phyloP scores from a whole-genome alignment of 2,329 filamentous ascomycete genomes.

The Cladobotryum mycophilum region DNA sequence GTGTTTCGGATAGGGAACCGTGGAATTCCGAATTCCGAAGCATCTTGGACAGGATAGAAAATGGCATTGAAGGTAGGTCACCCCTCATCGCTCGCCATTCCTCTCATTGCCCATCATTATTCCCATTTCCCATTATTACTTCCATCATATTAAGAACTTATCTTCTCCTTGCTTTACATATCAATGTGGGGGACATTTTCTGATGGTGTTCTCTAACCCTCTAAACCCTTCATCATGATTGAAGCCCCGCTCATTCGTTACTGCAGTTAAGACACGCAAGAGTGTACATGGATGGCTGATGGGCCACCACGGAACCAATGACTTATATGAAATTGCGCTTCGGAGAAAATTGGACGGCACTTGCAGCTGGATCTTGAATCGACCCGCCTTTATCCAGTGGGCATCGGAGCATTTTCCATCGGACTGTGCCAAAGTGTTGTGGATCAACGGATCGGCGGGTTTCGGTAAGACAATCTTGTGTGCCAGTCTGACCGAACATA shows the following conservation, averaged over 20 bases:
- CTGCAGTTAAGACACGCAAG: neutral
- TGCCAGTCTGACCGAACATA: constrained; percentile 21
- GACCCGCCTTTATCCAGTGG: constrained; percentile 16
- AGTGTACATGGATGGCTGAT: constrained; percentile 16
- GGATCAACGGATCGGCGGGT: constrained; percentile 24
- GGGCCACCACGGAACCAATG: constrained; percentile 2
- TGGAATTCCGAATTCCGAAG: neutral
- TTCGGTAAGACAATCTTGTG: constrained; percentile 30
- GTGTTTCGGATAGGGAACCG: no score
- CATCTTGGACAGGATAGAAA: neutral
- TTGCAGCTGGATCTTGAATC: constrained; percentile 23
- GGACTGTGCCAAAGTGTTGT: constrained; percentile 18
- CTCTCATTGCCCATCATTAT: no score
- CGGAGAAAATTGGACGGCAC: constrained; percentile 17
- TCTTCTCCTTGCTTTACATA: no score
- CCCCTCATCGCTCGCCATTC: no score
- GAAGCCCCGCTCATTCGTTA: no score
- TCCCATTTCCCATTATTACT: no score
- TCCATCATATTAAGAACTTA: no score
- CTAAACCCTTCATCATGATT: no score
- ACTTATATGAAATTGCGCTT: constrained; percentile 16
- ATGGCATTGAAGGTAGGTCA: neutral
- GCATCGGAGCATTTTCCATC: neutral
- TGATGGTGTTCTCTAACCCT: no score
- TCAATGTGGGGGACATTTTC: no score